Evolutionary conservation across 331 rosid species (phyloP).

Genomic region (Dryas integrifolia): DNA sequence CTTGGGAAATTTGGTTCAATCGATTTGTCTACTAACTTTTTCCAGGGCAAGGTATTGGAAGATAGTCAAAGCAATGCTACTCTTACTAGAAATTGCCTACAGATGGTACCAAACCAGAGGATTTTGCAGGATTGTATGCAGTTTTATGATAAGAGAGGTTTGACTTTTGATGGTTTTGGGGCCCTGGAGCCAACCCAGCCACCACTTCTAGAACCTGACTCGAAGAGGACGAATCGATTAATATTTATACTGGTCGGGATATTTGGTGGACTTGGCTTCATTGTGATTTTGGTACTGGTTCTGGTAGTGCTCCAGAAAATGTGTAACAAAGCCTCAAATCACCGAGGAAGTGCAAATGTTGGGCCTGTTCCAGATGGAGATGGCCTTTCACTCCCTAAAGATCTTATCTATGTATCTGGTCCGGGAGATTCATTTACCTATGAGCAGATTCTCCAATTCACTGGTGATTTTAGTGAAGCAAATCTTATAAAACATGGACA

Average conservation of each 20-base stretch:
- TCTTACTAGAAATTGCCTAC: constrained; percentile 63
- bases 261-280: constrained; percentile 76
- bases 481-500: constrained; percentile 80
- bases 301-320: constrained; percentile 45
- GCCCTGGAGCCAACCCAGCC: constrained; percentile 18
- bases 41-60: constrained; percentile 49
- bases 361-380: constrained; percentile 50
- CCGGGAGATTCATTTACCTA: constrained; percentile 60
- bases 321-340: constrained; percentile 32
- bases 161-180: constrained; percentile 40
- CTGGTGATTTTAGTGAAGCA: constrained; percentile 60
- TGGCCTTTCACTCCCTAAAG: constrained; percentile 48
- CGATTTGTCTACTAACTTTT: constrained; percentile 75
- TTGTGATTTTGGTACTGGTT: constrained; percentile 51
- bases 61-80: constrained; percentile 35
- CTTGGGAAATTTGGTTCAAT: constrained; percentile 29
- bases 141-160: constrained; percentile 49
- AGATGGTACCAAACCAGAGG: constrained; percentile 49
- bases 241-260: constrained; percentile 61
- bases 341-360: constrained; percentile 42
- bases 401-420: constrained; percentile 35
- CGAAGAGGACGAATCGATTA: constrained; percentile 40
- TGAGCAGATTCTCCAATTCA: constrained; percentile 57
- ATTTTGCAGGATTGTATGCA: constrained; percentile 41
- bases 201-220: constrained; percentile 2